Evolutionary conservation across 176 grass and related monocot species (phyloP), one percentile per base, ranked within the genome.

Genomic region (Zizania latifolia): DNA sequence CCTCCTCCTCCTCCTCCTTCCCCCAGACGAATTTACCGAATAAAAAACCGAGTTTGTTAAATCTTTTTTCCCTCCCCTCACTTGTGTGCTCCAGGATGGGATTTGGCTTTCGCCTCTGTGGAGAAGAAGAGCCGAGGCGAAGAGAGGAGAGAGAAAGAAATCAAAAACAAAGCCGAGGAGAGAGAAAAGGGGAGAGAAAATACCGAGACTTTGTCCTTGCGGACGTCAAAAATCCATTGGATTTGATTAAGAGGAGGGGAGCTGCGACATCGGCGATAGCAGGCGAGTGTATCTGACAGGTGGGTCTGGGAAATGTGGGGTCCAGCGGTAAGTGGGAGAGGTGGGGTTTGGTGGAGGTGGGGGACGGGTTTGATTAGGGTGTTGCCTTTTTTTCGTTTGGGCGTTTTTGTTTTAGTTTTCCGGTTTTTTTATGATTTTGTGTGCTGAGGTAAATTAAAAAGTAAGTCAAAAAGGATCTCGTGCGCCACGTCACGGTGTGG

Each of bases 171-270:
- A n/a, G n/a, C n/a, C n/a, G 30, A 23, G 45, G 13, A 30, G 10
- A 17, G 37, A 27, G 19, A 59, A 63, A 13, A 53, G 38, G 64
- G 12, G 28, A 16, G 38, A 58, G 74, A 87, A 78, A 87, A 77
- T 64, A 33, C 50, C 36, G 84, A 72, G 78, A 69, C 80, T 83
- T 72, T 66, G 88, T 88, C 88, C 91, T 70, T 92, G 91, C 95
- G 95, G 95, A 94, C 95, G 91, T 98, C 95, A 98, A 91, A 90
- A 78, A 79, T 94, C 89, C 82, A 87, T 94, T 90, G 56, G 79
- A 92, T 98, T 94, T 89, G 66, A 84, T 94, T 94, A 86, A 90
- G 74, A 29, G 63, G 33, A 40, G 68, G 68, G 14, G 4, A 8
- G 10, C 10, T 7, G n/a, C 30, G 31, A 78, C 80, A n/a, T 0